A percentile compares a stretch with the other conserved stretches of the same genome.
Conservation (phyloP, 169 alveolate genomes). For the Eimeria nieschulzi region DNA sequence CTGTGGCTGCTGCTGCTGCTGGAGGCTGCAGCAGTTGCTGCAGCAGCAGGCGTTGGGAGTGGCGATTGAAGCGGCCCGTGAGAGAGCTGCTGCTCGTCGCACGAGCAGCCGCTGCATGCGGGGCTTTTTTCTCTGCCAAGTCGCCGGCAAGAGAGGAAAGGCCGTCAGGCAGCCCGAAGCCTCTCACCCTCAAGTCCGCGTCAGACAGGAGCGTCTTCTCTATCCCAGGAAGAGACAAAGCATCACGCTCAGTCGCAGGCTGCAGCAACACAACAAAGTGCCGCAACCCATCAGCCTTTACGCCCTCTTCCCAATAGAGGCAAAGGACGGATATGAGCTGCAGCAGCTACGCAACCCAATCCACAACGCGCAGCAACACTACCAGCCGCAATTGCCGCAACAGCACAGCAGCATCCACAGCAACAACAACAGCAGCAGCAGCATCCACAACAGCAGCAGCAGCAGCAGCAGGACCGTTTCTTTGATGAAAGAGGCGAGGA, state of each 20-base stretch:
- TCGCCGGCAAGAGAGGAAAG: constrained; percentile 41
- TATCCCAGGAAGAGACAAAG: background rate
- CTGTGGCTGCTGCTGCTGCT: constrained; percentile 48
- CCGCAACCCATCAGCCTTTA: background rate
- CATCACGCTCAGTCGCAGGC: background rate
- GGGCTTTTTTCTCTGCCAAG: background rate
- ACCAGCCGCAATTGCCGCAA: background rate
- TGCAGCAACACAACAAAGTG: background rate
- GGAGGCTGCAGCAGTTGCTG: constrained; percentile 63
- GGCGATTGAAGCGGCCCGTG: constrained; percentile 51
- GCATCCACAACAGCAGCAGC: background rate
- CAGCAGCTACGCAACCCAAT: background rate
- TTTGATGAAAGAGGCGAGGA: background rate
- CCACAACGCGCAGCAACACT: background rate
- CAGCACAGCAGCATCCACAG: background rate
- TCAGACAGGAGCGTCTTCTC: constrained; percentile 37
- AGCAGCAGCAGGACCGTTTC: constrained; percentile 14
- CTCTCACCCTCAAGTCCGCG: constrained; percentile 51
- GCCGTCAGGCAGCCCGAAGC: constrained; percentile 63
- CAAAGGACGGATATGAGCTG: background rate
- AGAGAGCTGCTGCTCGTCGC: constrained; percentile 29
- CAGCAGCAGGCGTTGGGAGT: constrained; percentile 59
- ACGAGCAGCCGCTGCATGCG: background rate
- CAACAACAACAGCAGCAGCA: background rate
- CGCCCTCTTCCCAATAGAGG: background rate